Base-by-base conservation (phyloP, 257 asterid genomes). In the Solanum piurae region DNA sequence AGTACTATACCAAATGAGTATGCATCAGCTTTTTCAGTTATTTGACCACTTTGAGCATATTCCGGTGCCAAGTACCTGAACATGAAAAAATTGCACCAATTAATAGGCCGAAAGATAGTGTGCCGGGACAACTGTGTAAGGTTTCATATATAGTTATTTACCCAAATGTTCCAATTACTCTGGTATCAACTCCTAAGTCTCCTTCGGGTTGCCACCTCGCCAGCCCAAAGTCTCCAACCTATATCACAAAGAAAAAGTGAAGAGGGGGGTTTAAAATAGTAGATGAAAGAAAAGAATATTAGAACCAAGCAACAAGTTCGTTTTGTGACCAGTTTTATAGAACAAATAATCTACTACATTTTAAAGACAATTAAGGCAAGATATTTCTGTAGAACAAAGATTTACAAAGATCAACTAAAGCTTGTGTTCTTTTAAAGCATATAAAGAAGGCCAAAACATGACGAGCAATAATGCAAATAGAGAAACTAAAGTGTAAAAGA, bases 221-320 rank as follows among this genome's bases (percentile, higher is more conserved):
- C 40, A 96, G 90, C 37, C 99, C 99, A 85, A 95, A 95, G 89
- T 95, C 98, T 73, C 98, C 98, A 62, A 96, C 99, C 99, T 96
- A 88, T 71, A 62, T n/a, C 74, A 73, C 64, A 68, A 64, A 8
- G 46, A 83, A 44, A 60, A 33, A 31, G 27, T 34, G 40, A 86
- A 52, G 52, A 80, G 52, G 40, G 34, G 14, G 44, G 16, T 21
- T 58, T 42, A 71, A 64, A 12, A 5, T 36, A 44, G 7, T 34
- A 25, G 16, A 68, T 25, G 79, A 62, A 42, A 55, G 13, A 77
- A 44, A 80, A 79, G 58, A 69, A 20, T 6, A 14, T 36, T 29
- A 29, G n/a, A 29, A 37, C 9, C 52, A 44, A 42, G 75, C 55
- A 12, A 38, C 4, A 16, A 27, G 2, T 14, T 31, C 12, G 29